These are phyloP conservation scores for Platanthera guangdongensis DNA, from an alignment of 106 monocot genomes.

Conservation along the genomic window DNA sequence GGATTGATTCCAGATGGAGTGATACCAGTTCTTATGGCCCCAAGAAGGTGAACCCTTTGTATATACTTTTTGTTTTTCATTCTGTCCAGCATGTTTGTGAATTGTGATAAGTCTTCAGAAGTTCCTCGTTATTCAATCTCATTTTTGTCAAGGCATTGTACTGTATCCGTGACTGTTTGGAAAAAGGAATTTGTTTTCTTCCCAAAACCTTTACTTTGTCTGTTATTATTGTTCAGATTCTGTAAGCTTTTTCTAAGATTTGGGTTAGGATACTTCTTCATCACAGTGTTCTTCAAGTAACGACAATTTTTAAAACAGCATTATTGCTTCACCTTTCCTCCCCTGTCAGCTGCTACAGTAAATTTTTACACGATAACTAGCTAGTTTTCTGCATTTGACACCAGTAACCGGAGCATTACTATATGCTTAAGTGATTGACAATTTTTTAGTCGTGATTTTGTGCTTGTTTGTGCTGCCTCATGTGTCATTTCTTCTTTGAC, in stretches of 20 bases:
- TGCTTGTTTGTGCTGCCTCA: too few relatives aligned
- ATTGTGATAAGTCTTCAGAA: neutral
- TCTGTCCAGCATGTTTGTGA: neutral
- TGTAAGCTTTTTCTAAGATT: neutral
- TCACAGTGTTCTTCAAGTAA: neutral
- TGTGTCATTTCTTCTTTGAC: too few relatives aligned
- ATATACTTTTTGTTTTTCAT: neutral
- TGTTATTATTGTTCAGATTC: neutral
- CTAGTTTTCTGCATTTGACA: neutral
- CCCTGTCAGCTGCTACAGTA: neutral
- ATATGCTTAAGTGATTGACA: neutral
- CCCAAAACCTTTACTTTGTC: neutral
- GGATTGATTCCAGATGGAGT: conserved; percentile 19
- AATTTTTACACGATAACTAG: neutral
- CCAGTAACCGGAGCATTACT: neutral
- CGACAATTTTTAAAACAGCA: neutral
- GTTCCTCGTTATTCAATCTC: neutral
- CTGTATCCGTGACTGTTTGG: neutral
- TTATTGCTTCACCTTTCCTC: neutral
- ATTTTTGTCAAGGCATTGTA: neutral
- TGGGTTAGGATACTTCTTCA: neutral
- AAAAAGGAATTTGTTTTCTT: neutral
- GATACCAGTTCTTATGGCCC: conserved; percentile 10
- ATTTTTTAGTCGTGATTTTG: neutral
- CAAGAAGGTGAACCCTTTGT: conserved; percentile 11